Evolutionary conservation across 371 early-diverging fungal species (phyloP).

Genomic region (Mycotypha africana): DNA sequence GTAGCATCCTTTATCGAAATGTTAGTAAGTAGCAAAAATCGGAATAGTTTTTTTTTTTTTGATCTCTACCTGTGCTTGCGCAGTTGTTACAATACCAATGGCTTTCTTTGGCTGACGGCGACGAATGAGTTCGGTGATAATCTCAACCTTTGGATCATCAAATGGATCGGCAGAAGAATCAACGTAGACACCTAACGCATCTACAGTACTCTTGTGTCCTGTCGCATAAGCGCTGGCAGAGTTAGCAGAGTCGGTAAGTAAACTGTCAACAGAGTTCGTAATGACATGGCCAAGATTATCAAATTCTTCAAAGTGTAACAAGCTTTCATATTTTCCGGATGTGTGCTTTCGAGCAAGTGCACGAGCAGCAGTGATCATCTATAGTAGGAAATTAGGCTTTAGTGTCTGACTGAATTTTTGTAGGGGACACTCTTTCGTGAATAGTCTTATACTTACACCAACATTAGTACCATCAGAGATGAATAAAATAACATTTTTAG

Average conservation of each 20-base stretch:
- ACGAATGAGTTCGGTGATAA: conserved; percentile 65
- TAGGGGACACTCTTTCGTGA: too few species aligned
- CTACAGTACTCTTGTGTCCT: conserved; percentile 62
- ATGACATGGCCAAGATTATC: conserved; percentile 63
- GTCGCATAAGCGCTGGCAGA: conserved; percentile 66
- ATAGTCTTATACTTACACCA: conserved; percentile 30
- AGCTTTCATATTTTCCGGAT: conserved; percentile 52
- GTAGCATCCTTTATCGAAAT: conserved; percentile 57
- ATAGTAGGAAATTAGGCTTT: neutral
- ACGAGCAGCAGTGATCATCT: conserved; percentile 60
- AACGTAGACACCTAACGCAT: conserved; percentile 61
- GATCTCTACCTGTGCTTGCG: conserved; percentile 27
- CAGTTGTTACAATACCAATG: conserved; percentile 72
- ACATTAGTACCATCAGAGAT: conserved; percentile 71
- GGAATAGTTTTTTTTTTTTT: neutral
- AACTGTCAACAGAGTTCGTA: conserved; percentile 67
- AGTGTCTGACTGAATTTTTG: neutral
- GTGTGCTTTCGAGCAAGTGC: conserved; percentile 50
- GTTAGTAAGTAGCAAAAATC: neutral
- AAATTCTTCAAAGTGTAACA: conserved; percentile 59
- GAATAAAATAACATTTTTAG: conserved; percentile 70
- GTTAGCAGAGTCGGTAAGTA: conserved; percentile 76
- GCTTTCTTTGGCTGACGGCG: conserved; percentile 62
- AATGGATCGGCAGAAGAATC: conserved; percentile 48
- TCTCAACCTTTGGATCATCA: conserved; percentile 62